A percentile compares a stretch with the other conserved stretches of the same genome.
These are phyloP conservation scores for Cryptococcus sp. DNA, from an alignment of 1,284 basidiomycete species.

Conservation along the genomic window DNA sequence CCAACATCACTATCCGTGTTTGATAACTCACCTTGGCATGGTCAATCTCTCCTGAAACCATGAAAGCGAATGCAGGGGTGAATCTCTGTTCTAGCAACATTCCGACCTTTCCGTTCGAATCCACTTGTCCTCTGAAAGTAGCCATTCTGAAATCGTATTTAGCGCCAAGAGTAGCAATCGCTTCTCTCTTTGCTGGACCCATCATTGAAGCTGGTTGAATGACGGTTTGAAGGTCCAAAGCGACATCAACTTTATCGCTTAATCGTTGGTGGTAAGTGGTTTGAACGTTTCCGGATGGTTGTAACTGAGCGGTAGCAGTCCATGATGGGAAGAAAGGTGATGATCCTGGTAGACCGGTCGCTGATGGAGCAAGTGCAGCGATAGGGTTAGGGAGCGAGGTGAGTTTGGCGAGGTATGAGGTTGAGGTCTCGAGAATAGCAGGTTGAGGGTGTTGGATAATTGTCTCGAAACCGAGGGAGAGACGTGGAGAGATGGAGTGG, in stretches of 20 bases:
- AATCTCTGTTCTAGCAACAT: constrained; percentile 93
- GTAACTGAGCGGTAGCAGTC: constrained; percentile 90
- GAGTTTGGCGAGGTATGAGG: constrained; percentile 86
- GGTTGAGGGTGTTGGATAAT: constrained; percentile 75
- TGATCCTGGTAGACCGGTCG: constrained; percentile 21
- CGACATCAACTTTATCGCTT: constrained; percentile 97
- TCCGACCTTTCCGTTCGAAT: constrained; percentile 88
- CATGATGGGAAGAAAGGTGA: constrained; percentile 57
- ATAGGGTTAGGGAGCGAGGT: constrained; percentile 54
- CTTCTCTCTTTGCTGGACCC: constrained; percentile 69
- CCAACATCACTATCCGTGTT: too few species aligned
- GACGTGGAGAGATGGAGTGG: constrained; percentile 87
- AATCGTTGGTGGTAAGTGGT: constrained; percentile 96
- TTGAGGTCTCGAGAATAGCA: constrained; percentile 65
- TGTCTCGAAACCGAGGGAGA: constrained; percentile 88
- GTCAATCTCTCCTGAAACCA: constrained; percentile 95
- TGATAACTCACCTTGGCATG: constrained; percentile 76
- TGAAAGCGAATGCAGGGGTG: constrained; percentile 89
- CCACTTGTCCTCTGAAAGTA: constrained; percentile 86
- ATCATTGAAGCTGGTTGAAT: constrained; percentile 58
- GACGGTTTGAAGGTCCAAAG: constrained; percentile 83
- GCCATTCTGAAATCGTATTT: constrained; percentile 95
- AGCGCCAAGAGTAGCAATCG: constrained; percentile 84
- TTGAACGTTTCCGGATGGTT: constrained; percentile 77
- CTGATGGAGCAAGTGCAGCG: constrained; percentile 46